Evolutionary conservation across 306 rosid genomes (phyloP).

Genomic region (Senna siamea): DNA sequence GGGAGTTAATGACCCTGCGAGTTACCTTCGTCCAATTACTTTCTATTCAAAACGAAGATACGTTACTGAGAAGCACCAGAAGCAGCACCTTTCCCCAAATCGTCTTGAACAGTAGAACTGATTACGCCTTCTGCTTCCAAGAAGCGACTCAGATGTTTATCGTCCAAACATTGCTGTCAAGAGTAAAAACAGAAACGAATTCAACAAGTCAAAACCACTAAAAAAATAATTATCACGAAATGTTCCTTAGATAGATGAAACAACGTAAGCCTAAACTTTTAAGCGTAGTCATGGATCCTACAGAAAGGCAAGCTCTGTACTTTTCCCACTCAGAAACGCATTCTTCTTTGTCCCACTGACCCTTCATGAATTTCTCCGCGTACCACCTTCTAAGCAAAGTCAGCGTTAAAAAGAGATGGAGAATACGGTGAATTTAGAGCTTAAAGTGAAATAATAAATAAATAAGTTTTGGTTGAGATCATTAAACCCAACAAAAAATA

Average conservation of each 20-base stretch:
- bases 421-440: conserved; percentile 33
- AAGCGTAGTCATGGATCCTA: conserved; percentile 36
- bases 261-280: not conserved
- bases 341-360: conserved; percentile 72
- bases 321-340: conserved; percentile 80
- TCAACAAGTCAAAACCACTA: not conserved
- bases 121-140: conserved; percentile 64
- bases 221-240: not conserved
- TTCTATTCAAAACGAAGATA: not conserved
- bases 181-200: not conserved
- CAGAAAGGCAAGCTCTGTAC: conserved; percentile 85
- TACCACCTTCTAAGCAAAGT: conserved; percentile 59
- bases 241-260: not conserved
- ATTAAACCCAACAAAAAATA: no score
- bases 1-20: no score
- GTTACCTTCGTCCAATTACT: no score
- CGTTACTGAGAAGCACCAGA: conserved; percentile 39
- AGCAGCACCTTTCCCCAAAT: conserved; percentile 19
- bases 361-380: conserved; percentile 75
- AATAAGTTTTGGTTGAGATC: no score
- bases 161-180: conserved; percentile 72
- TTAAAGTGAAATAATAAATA: not conserved
- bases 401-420: not conserved
- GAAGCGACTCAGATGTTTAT: conserved; percentile 68
- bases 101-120: conserved; percentile 36